These are phyloP conservation scores for Coniferiporia sulphurascens DNA, from an alignment of 1,284 basidiomycete genomes.

Conservation along the genomic window DNA sequence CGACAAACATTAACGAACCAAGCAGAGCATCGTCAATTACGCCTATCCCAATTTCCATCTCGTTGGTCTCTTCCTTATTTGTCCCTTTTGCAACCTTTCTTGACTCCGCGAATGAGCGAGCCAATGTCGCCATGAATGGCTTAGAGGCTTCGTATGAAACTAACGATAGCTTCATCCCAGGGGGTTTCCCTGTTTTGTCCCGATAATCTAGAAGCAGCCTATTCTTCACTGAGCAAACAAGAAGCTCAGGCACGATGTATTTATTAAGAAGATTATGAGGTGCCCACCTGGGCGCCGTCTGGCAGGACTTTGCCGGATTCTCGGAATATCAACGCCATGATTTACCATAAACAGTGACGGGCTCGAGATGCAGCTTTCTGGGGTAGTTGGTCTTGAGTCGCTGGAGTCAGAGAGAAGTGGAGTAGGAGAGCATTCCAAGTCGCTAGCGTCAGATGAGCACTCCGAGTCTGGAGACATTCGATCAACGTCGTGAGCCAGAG, in stretches of 20 bases:
- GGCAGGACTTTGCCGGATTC: neutral
- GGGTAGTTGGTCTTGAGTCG: slow-evolving; percentile 55
- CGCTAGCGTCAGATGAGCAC: slow-evolving; percentile 41
- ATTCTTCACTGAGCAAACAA: neutral
- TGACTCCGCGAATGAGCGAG: slow-evolving; percentile 31
- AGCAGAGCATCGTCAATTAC: slow-evolving; percentile 4
- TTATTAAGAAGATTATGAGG: too few relatives aligned
- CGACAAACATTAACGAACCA: neutral
- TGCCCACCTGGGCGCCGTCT: neutral
- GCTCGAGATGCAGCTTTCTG: slow-evolving; percentile 31
- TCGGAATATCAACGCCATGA: neutral
- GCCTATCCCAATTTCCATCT: neutral
- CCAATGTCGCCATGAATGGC: slow-evolving; percentile 41
- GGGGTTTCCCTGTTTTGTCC: neutral
- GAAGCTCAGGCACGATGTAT: neutral
- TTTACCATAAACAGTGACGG: slow-evolving; percentile 6
- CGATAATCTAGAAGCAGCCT: neutral
- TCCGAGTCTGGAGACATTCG: slow-evolving; percentile 32
- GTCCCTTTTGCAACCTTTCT: neutral
- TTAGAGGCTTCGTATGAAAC: slow-evolving; percentile 48
- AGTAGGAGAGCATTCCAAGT: slow-evolving; percentile 59
- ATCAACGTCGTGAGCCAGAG: neutral
- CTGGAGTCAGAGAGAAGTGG: slow-evolving; percentile 68
- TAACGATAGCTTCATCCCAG: slow-evolving; percentile 31
- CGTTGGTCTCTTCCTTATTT: neutral